These are phyloP conservation scores for Pyrenophora tritici-repentis DNA, from an alignment of 2,329 filamentous ascomycete species.

Conservation along the genomic window DNA sequence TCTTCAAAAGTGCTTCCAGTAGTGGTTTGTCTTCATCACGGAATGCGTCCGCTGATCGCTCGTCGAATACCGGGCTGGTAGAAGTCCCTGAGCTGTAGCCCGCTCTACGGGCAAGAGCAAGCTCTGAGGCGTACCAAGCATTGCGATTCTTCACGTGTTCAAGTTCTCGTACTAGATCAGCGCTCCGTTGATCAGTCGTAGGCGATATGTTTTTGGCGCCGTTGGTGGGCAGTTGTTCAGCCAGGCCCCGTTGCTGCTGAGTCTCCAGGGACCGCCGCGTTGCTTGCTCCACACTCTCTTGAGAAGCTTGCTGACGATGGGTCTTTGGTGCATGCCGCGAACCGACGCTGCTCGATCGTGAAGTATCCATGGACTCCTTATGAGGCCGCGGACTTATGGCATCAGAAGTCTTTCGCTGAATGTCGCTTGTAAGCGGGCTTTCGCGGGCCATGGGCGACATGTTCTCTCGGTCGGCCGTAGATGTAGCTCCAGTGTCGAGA, in stretches of 20 bases:
- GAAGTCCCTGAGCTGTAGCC: conserved; percentile 79
- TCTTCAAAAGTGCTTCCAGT: conserved; percentile 87
- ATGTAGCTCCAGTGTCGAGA: conserved; percentile 48
- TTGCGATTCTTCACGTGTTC: conserved; percentile 84
- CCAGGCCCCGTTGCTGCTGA: conserved; percentile 34
- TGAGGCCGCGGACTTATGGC: conserved; percentile 33
- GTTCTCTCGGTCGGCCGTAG: conserved; percentile 54
- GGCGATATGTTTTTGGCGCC: conserved; percentile 64
- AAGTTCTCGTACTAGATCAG: conserved; percentile 81
- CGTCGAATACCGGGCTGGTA: conserved; percentile 74
- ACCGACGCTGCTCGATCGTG: conserved; percentile 39
- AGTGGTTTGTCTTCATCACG: conserved; percentile 90
- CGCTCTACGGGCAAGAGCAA: conserved; percentile 87
- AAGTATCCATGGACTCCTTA: conserved; percentile 46
- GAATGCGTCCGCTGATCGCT: conserved; percentile 76
- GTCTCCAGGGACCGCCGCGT: conserved; percentile 40
- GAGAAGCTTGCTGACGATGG: conserved; percentile 63
- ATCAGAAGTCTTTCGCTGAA: conserved; percentile 40
- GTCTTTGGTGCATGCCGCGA: conserved; percentile 47
- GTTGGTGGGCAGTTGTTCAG: conserved; percentile 58
- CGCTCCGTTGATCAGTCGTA: conserved; percentile 66
- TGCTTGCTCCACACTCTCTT: conserved; percentile 58
- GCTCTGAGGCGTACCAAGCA: conserved; percentile 95
- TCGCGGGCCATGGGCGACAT: conserved; percentile 54
- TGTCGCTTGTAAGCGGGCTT: conserved; percentile 34